phyloP scores from a whole-genome alignment of 441 rosid species.

The Flueggea neowawraea region DNA sequence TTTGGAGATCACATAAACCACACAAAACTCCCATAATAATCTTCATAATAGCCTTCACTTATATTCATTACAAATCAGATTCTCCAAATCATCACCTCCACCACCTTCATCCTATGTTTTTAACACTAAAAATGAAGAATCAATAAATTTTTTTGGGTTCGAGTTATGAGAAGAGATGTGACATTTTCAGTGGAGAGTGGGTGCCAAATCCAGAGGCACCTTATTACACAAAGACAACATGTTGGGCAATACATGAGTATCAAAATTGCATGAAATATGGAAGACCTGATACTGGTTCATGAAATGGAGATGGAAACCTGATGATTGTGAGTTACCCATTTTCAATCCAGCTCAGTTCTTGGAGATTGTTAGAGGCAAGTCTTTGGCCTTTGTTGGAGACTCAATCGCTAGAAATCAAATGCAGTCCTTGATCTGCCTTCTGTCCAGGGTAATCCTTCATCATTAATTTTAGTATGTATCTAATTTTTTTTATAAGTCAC shows the following conservation, averaged over 20 bases:
- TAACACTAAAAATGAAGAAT: neutral
- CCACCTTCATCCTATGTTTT: neutral
- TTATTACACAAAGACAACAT: slow-evolving; percentile 65
- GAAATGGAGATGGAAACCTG: slow-evolving; percentile 87
- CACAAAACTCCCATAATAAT: slow-evolving; percentile 37
- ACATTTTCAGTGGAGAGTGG: slow-evolving; percentile 76
- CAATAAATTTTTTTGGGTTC: neutral
- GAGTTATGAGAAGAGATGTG: slow-evolving; percentile 31
- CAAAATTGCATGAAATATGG: slow-evolving; percentile 90
- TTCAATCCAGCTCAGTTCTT: slow-evolving; percentile 64
- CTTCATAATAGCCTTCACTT: slow-evolving; percentile 27
- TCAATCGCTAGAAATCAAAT: slow-evolving; percentile 93
- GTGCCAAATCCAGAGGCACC: slow-evolving; percentile 56
- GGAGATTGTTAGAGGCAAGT: slow-evolving; percentile 48
- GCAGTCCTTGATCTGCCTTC: slow-evolving; percentile 81
- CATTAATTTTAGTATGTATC: neutral
- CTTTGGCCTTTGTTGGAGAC: slow-evolving; percentile 86
- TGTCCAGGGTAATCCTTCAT: slow-evolving; percentile 57
- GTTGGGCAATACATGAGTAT: slow-evolving; percentile 81
- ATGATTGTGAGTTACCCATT: slow-evolving; percentile 64
- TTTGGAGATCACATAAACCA: slow-evolving; percentile 1
- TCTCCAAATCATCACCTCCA: slow-evolving; percentile 9
- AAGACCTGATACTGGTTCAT: slow-evolving; percentile 72
- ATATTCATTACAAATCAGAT: slow-evolving; percentile 13
- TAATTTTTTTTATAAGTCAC: neutral